Evolutionary conservation across 2,329 filamentous ascomycete genomes (phyloP), one percentile per base, ranked within the genome.

Genomic region (Fusarium piperis): DNA sequence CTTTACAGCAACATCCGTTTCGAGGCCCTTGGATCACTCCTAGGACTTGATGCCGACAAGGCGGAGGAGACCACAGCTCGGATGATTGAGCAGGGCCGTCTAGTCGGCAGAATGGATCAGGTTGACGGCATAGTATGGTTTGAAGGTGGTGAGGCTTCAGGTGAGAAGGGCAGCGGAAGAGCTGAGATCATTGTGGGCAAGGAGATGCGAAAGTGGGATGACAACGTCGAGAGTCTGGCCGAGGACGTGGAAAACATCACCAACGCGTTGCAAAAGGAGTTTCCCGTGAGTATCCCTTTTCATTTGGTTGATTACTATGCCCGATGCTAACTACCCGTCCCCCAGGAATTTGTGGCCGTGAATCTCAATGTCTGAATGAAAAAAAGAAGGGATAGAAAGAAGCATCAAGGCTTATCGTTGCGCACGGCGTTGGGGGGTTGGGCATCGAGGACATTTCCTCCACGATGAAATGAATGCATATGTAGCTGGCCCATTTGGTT

Each of bases 21-120:
- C 73, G 91, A 93, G 64, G 91, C 91, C 28, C 86, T 99, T 1
- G 96, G 92, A 0, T 84, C 87, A 39, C 87, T 98, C 38, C 85
- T 99, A 15, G 94, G 93, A 0, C 86, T 98, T 6, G 90, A 93
- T 65, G 90, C 89, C 0, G 93, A 93, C 58, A 92, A 91, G 80
- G 95, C 95, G 4, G 96, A 99, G 84, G 91, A 93, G 65, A 98
- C 96, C 60, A 96, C 95, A 13, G 94, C 95, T 6, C 88, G 90
- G 75, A 99, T 99, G 96, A 94, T 99, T 76, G 95, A 98, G 84
- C 95, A 98, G 81, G 94, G 94, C 11, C 90, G 96, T 33, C 83
- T 99, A 58, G 89, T 92, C 4, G 96, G 95, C 9, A 91, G 92
- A 64, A 98, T 99, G 77, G 95, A 99, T 81, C 96, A 99, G 84